Conservation (phyloP, 2,329 filamentous ascomycete genomes). For the Aspergillus japonicus region DNA sequence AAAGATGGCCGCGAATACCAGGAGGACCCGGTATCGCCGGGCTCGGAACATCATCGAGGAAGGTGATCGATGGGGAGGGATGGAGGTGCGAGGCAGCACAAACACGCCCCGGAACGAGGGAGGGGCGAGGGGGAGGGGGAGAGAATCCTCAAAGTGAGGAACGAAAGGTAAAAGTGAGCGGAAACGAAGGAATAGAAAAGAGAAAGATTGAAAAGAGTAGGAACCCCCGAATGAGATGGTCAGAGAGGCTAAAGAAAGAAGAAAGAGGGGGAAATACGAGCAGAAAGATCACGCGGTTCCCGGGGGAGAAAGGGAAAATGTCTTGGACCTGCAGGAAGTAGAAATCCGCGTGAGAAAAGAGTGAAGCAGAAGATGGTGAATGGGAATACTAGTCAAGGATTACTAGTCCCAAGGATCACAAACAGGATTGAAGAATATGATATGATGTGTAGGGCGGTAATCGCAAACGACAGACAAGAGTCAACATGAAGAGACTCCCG, state of each 20-base stretch:
- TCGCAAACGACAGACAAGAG: background rate
- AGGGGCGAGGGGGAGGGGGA: background rate
- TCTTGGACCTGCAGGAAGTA: background rate
- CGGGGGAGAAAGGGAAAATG: background rate
- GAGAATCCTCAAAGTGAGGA: conserved; percentile 2
- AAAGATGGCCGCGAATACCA: conserved; percentile 46
- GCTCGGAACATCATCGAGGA: conserved; percentile 45
- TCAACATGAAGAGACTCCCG: background rate
- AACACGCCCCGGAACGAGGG: background rate
- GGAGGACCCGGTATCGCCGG: conserved; percentile 49
- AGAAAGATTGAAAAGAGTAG: background rate
- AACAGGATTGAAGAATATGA: background rate
- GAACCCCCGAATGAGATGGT: background rate
- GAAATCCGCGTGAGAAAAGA: background rate
- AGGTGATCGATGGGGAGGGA: conserved; percentile 4
- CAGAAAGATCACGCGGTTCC: background rate
- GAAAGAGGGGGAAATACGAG: background rate
- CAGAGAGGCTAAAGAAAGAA: background rate
- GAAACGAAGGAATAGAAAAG: background rate
- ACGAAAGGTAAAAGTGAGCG: background rate
- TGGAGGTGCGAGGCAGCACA: background rate
- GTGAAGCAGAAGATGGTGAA: background rate
- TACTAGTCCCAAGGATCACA: too few relatives aligned
- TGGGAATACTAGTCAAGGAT: too few relatives aligned
- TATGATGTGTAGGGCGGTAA: background rate